Conservation (phyloP, 1,139 yeast genomes). For the Yamadazyma jaroonii region DNA sequence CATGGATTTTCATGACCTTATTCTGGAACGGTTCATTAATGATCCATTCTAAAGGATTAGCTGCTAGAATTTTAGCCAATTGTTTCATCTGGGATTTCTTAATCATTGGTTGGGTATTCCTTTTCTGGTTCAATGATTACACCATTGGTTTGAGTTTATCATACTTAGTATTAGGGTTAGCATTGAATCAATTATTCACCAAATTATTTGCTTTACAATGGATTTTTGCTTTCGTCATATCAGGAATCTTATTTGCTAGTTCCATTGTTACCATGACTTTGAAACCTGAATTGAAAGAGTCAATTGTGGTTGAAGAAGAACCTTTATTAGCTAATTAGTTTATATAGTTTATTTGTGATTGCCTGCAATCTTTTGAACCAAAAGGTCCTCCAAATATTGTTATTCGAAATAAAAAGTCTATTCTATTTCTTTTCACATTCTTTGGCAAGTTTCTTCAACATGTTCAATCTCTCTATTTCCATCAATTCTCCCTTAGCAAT, state of each 20-base stretch:
- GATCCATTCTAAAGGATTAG: constrained; percentile 52
- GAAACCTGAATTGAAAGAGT: constrained; percentile 15
- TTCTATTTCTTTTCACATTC: too few species aligned
- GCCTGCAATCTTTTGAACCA: neutral
- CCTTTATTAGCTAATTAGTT: constrained; percentile 19
- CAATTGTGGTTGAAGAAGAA: constrained; percentile 16
- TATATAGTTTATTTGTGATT: too few species aligned
- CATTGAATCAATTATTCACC: constrained; percentile 64
- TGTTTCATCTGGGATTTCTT: constrained; percentile 76
- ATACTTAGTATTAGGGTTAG: constrained; percentile 61
- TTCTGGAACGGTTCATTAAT: constrained; percentile 85
- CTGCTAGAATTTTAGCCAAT: constrained; percentile 70
- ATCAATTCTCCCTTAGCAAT: constrained; percentile 58
- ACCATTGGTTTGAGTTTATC: constrained; percentile 61
- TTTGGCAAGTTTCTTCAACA: constrained; percentile 53
- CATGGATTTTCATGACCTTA: constrained; percentile 70
- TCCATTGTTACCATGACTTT: constrained; percentile 43
- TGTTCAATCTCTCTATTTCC: constrained; percentile 41
- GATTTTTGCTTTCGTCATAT: constrained; percentile 73
- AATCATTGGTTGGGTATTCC: constrained; percentile 56
- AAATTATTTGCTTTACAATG: constrained; percentile 77
- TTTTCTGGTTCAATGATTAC: constrained; percentile 67
- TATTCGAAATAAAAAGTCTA: too few species aligned
- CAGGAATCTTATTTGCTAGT: constrained; percentile 50
- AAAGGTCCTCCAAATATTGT: too few species aligned